Evolutionary conservation across 768 basidiomycete species (phyloP).

Genomic region (Phylloporus arenicola): DNA sequence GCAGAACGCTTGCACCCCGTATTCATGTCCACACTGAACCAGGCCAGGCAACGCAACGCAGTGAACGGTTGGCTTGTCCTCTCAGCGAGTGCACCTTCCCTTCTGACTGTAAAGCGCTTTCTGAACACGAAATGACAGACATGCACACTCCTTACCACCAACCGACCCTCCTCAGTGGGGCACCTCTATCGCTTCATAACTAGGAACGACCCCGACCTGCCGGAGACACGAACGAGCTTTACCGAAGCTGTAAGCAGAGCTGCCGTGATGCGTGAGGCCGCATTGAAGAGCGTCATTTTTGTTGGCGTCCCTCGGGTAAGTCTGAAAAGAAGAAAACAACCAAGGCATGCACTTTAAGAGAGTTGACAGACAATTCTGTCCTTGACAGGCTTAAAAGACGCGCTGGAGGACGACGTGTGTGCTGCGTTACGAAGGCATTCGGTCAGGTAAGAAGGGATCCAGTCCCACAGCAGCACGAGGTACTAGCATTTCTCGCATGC

Average conservation of each 20-base stretch:
- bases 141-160: slow-evolving; percentile 76
- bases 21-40: slow-evolving; percentile 56
- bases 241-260: slow-evolving; percentile 64
- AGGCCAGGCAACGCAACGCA: slow-evolving; percentile 59
- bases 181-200: slow-evolving; percentile 79
- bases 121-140: slow-evolving; percentile 48
- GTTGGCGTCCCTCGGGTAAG: slow-evolving; percentile 80
- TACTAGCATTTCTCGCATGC: slow-evolving; percentile 19
- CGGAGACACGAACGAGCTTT: slow-evolving; percentile 38
- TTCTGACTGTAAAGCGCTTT: slow-evolving; percentile 13
- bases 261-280: slow-evolving; percentile 84
- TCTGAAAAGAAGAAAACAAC: slow-evolving; percentile 7
- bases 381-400: slow-evolving; percentile 69
- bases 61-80: slow-evolving; percentile 81
- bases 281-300: slow-evolving; percentile 85
- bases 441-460: slow-evolving; percentile 48
- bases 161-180: slow-evolving; percentile 73
- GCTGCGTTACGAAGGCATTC: slow-evolving; percentile 59
- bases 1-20: slow-evolving; percentile 46
- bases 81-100: slow-evolving; percentile 44
- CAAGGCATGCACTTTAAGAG: slow-evolving; percentile 1
- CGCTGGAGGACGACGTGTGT: slow-evolving; percentile 79
- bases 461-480: slow-evolving; percentile 18
- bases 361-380: slow-evolving; percentile 67
- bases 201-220: slow-evolving; percentile 38